phyloP scores from a whole-genome alignment of 306 rosid species.

The peach (Prunus persica) region DNA sequence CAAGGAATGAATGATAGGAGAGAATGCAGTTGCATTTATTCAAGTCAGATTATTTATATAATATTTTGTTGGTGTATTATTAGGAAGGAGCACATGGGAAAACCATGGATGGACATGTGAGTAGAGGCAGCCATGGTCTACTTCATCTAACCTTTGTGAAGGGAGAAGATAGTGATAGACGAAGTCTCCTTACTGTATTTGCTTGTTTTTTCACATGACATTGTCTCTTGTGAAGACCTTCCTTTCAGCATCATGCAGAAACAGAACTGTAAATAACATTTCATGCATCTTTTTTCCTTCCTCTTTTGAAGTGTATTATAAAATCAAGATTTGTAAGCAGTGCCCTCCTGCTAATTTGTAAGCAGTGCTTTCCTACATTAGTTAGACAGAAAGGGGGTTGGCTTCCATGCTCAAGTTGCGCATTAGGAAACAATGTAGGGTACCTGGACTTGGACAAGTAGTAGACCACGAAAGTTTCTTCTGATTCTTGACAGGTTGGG shows the following conservation, averaged over 20 bases:
- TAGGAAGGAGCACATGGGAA: conserved; percentile 45
- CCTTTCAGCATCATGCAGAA: background rate
- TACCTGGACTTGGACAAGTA: background rate
- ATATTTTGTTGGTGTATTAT: background rate
- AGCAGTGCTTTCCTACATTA: no score
- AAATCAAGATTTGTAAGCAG: no score
- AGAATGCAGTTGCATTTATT: conserved; percentile 38
- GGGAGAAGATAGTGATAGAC: conserved; percentile 50
- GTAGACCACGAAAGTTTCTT: conserved; percentile 8
- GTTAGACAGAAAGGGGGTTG: background rate
- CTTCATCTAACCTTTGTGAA: conserved; percentile 3
- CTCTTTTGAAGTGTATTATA: background rate
- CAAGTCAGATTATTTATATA: conserved; percentile 14
- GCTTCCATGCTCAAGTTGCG: background rate
- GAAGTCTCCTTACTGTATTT: conserved; percentile 40
- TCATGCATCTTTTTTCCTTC: background rate
- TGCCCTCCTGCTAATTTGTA: no score
- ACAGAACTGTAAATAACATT: background rate
- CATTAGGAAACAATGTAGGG: background rate
- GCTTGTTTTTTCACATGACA: conserved; percentile 31
- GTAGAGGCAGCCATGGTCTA: conserved; percentile 25
- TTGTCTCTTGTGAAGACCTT: conserved; percentile 9
- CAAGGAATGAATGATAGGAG: conserved; percentile 13
- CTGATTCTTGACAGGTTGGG: conserved; percentile 1
- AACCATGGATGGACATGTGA: conserved; percentile 49